These are phyloP conservation scores for Astraeus odoratus DNA, from an alignment of 768 basidiomycete species.

Conservation along the genomic window DNA sequence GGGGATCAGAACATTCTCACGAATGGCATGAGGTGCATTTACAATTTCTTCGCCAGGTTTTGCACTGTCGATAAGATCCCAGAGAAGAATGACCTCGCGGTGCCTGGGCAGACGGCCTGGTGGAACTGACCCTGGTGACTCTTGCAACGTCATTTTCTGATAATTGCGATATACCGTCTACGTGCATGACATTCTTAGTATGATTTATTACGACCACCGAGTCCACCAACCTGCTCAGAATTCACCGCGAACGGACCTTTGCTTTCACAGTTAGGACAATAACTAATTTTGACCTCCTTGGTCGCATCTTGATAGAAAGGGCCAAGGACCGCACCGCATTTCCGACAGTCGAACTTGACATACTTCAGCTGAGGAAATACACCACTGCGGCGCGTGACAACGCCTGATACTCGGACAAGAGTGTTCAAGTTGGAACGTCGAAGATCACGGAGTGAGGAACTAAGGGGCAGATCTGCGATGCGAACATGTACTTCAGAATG, in stretches of 20 bases:
- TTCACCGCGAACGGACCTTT: conserved; percentile 96
- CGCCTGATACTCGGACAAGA: conserved; percentile 90
- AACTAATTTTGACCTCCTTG: conserved; percentile 89
- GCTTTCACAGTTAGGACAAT: conserved; percentile 89
- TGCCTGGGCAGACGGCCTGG: conserved; percentile 96
- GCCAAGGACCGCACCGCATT: conserved; percentile 89
- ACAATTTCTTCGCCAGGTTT: conserved; percentile 99
- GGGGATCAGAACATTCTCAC: conserved; percentile 6
- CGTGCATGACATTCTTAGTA: background rate
- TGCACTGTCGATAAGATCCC: conserved; percentile 97
- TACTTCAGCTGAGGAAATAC: conserved; percentile 99
- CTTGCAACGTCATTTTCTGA: conserved; percentile 97
- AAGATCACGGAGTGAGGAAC: conserved; percentile 87
- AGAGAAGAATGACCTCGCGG: conserved; percentile 91
- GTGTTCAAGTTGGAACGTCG: conserved; percentile 90
- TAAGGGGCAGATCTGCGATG: conserved; percentile 87
- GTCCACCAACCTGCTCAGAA: conserved; percentile 73
- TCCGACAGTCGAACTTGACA: conserved; percentile 96
- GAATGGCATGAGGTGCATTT: conserved; percentile 24
- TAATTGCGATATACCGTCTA: conserved; percentile 98
- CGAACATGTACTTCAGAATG: conserved; percentile 98
- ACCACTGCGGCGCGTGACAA: conserved; percentile 91
- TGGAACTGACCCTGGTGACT: conserved; percentile 95
- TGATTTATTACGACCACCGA: background rate
- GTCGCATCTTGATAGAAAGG: conserved; percentile 98